Evolutionary conservation across 306 rosid species (phyloP).

Genomic region (Styphnolobium japonicum): DNA sequence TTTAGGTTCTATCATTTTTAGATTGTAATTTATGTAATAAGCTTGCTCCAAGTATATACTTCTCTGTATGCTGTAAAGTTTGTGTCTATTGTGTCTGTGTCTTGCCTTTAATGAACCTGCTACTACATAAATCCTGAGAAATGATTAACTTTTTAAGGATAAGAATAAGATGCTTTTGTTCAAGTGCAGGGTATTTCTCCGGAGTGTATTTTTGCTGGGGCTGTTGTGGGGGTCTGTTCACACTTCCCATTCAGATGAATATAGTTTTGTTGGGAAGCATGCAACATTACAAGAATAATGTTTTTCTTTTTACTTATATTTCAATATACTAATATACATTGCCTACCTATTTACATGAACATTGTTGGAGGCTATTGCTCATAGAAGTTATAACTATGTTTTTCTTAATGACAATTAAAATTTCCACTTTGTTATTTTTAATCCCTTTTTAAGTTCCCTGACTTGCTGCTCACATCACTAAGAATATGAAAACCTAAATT

Average conservation of each 20-base stretch:
- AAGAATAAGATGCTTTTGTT: neutral
- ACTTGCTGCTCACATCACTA: neutral
- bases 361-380: neutral
- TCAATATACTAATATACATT: neutral
- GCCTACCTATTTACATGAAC: neutral
- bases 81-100: neutral
- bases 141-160: too few species aligned
- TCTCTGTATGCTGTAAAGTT: neutral
- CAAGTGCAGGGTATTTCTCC: conserved; percentile 56
- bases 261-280: neutral
- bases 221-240: conserved; percentile 63
- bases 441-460: neutral
- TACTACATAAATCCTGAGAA: neutral
- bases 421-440: neutral
- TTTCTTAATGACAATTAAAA: neutral
- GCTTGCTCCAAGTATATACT: too few species aligned
- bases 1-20: neutral
- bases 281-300: neutral
- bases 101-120: neutral
- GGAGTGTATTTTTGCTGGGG: conserved; percentile 64
- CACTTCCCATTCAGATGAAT: conserved; percentile 61
- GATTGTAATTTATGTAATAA: neutral
- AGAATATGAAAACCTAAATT: neutral
- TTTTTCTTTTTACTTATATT: neutral
- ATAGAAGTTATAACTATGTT: neutral